Evolutionary conservation across 208 protist species (phyloP).

Genomic region (Trichomonas vaginalis): DNA sequence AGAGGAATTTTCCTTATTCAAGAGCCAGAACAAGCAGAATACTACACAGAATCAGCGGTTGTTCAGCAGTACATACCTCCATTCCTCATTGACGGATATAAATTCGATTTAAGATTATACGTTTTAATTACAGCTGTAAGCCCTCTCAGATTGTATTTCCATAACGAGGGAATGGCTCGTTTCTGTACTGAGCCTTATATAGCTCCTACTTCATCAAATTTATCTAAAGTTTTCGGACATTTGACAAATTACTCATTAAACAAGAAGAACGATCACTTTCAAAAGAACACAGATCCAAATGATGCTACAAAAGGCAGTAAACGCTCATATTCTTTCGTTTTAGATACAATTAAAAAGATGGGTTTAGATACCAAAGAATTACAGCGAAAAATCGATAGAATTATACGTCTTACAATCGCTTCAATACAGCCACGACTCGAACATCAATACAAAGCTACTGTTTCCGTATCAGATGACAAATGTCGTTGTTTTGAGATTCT

Average conservation of each 20-base stretch:
- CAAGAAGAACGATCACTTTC: conserved; percentile 26
- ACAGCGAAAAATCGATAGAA: not conserved
- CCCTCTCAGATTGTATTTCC: conserved; percentile 40
- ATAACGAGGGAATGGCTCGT: conserved; percentile 34
- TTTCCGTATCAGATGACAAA: not conserved
- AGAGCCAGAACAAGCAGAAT: not conserved
- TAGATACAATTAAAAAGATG: not conserved
- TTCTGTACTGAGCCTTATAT: conserved; percentile 41
- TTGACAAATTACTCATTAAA: conserved; percentile 46
- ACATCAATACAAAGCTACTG: not conserved
- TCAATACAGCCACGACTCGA: not conserved
- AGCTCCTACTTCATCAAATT: conserved; percentile 17
- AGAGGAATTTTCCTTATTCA: conserved; percentile 21
- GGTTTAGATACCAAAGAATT: not conserved
- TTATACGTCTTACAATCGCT: not conserved
- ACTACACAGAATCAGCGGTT: not conserved
- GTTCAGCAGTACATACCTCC: conserved; percentile 21
- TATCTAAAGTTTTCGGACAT: conserved; percentile 30
- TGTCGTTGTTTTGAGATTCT: conserved; percentile 30
- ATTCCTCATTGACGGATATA: conserved; percentile 25
- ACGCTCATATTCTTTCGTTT: not conserved
- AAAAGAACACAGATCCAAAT: not conserved
- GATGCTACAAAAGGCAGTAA: not conserved
- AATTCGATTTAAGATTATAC: conserved; percentile 25
- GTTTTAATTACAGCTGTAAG: conserved; percentile 17